Evolutionary conservation across 2,329 filamentous ascomycete genomes (phyloP).

Genomic region (Hymenoscyphus infarciens): DNA sequence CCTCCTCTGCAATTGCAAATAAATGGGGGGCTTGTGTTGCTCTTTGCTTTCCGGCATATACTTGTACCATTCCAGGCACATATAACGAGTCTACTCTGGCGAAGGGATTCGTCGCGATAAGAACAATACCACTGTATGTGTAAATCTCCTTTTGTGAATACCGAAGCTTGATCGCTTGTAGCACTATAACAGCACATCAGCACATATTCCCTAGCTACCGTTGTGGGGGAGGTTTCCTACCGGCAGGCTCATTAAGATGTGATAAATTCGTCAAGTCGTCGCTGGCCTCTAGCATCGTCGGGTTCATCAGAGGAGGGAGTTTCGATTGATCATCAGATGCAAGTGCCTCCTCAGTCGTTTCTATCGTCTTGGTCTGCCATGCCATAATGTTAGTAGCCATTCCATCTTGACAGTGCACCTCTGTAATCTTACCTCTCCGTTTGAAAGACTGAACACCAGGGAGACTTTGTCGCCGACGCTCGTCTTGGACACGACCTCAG

Average conservation of each 20-base stretch:
- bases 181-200: conserved; percentile 53
- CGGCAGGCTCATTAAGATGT: conserved; percentile 96
- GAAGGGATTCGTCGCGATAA: conserved; percentile 98
- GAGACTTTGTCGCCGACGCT: conserved; percentile 81
- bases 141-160: conserved; percentile 99
- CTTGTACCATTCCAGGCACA: conserved; percentile 98
- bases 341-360: conserved; percentile 73
- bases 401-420: conserved; percentile 12
- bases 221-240: conserved; percentile 48
- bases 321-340: conserved; percentile 72
- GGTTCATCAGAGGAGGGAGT: conserved; percentile 94
- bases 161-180: conserved; percentile 95
- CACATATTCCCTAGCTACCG: conserved; percentile 4
- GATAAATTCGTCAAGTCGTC: conserved; percentile 97
- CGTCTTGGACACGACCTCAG: conserved; percentile 84
- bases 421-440: conserved; percentile 71
- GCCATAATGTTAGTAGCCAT: conserved; percentile 26
- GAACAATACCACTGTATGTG: conserved; percentile 97
- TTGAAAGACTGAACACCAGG: conserved; percentile 84
- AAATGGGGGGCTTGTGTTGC: conserved; percentile 96
- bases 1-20: conserved; percentile 98
- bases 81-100: conserved; percentile 96
- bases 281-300: conserved; percentile 95
- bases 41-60: conserved; percentile 95
- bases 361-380: conserved; percentile 69